Conservation (phyloP, 495 filamentous ascomycete species). For the Daldinia caldariorum region DNA sequence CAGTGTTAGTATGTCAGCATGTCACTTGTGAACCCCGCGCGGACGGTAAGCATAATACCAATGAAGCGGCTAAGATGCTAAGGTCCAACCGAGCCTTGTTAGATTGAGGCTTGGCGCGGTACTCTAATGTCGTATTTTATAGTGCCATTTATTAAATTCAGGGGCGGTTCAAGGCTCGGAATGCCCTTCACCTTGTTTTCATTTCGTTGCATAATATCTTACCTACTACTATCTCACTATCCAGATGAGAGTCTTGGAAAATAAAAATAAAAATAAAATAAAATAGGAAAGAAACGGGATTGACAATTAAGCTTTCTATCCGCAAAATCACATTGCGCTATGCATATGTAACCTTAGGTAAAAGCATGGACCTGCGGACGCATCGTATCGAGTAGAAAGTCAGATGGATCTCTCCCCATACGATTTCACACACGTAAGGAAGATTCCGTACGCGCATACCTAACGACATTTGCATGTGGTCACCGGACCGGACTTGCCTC, state of each 20-base stretch:
- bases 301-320: neutral
- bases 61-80: conserved; percentile 30
- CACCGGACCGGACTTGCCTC: neutral
- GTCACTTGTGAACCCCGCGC: conserved; percentile 28
- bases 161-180: conserved; percentile 31
- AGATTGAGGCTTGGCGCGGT: conserved; percentile 30
- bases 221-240: neutral
- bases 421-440: neutral
- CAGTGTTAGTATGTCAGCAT: conserved; percentile 17
- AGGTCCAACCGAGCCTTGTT: conserved; percentile 28
- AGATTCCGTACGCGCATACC: neutral
- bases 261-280: neutral
- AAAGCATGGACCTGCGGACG: neutral
- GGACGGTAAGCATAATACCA: conserved; percentile 32
- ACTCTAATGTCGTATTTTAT: conserved; percentile 33
- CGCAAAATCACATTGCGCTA: neutral
- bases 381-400: conserved; percentile 2
- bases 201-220: conserved; percentile 38
- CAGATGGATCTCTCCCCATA: neutral
- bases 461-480: neutral
- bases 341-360: neutral
- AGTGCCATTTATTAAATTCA: conserved; percentile 43
- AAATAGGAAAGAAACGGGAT: conserved; percentile 5
- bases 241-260: neutral
- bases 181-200: conserved; percentile 12